Base-by-base conservation (phyloP, 352 stramenopile genomes). In the Phytophthora lateralis region DNA sequence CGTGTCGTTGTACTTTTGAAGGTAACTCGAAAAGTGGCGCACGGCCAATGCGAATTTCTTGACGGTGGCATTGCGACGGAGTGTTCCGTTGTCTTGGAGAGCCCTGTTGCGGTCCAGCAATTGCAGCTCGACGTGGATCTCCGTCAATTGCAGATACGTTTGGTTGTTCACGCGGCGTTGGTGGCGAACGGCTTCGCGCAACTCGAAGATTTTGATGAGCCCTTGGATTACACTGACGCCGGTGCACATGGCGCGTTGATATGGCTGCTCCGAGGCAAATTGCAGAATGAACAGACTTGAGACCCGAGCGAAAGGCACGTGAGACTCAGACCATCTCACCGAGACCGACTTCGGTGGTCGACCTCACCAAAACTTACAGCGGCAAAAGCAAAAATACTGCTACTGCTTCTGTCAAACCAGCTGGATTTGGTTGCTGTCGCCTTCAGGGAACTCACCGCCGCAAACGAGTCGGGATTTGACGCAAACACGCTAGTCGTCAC, bases 181-280 rank as follows among this genome's bases (percentile, higher is more conserved):
- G 51, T 75, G 55, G 18, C 65, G 55, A 41, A 75, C 62, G 4
- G 65, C 42, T 60, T 71, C 39, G 11, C 61, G 60, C 9, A 70
- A 42, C 41, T 70, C 48, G 49, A 66, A 53, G 34, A 74, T 66
- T 35, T 63, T 57, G 18, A 45, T n/a, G 18, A 75, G 52, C 15
- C 43, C 56, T 43, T 69, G 42, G 11, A 15, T 56, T 34, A 60
- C 52, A 29, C 3, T 53, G 12, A 58, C 37, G 2, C 30, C 21
- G 17, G 45, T 37, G 54, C n/a, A 46, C 60, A 68, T 68, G 59
- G 18, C 17, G 2, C 48, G 21, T 47, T 20, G 26, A 53, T 34
- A 45, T 17, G 39, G 11, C 20, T 53, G 6, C n/a, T 62, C 24
- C 35, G 10, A 34, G 52, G 59, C 37, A 39, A 62, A 35, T 67